Evolutionary conservation across 2,329 filamentous ascomycete species (phyloP).

Genomic region (Colletotrichum sp.): DNA sequence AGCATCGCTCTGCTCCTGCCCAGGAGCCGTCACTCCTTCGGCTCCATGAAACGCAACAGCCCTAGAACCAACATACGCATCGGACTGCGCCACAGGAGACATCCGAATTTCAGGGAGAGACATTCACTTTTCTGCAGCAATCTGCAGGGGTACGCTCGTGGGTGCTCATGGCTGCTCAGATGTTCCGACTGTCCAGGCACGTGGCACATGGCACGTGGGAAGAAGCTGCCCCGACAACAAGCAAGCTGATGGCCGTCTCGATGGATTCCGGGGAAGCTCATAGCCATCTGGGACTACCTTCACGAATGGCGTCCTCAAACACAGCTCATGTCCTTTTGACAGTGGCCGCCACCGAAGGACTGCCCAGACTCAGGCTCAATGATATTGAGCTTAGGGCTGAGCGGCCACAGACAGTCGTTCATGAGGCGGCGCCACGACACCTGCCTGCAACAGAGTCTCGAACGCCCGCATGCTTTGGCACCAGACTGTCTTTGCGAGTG

Average conservation of each 20-base stretch:
- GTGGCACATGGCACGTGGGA: neutral
- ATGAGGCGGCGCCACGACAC: neutral
- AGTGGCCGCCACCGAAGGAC: neutral
- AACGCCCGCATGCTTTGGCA: neutral
- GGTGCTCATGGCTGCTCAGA: neutral
- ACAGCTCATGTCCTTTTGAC: neutral
- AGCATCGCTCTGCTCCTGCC: neutral
- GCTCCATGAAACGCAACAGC: neutral
- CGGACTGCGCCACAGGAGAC: neutral
- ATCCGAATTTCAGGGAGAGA: neutral
- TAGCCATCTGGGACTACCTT: neutral
- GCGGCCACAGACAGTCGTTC: neutral
- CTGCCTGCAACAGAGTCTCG: neutral
- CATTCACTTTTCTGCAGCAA: neutral
- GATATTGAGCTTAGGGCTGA: neutral
- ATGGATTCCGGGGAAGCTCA: neutral
- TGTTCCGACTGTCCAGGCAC: neutral
- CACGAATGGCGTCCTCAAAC: neutral
- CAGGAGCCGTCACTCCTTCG: neutral
- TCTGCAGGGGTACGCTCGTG: neutral
- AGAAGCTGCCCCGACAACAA: neutral
- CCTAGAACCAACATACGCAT: neutral
- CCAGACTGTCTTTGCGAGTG: neutral
- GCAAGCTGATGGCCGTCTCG: neutral
- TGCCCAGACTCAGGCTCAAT: neutral